phyloP scores from a whole-genome alignment of 164 flowering plant species.

The Umbellularia californica region DNA sequence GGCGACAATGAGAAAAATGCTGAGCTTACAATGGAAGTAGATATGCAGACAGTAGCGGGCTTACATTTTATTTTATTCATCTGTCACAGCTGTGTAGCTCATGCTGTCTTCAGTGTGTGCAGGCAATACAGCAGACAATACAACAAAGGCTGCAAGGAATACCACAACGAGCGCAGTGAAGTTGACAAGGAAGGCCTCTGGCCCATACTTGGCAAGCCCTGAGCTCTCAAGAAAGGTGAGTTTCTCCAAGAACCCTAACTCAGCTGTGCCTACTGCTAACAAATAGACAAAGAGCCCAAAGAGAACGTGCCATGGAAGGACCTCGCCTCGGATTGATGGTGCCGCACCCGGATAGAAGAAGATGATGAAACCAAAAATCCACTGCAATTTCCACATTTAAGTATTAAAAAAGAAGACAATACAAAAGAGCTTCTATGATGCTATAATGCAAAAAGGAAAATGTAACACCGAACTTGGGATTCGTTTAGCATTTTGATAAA shows the following conservation, averaged over 20 bases:
- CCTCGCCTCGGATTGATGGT: slow-evolving; percentile 29
- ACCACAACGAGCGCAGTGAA: slow-evolving; percentile 68
- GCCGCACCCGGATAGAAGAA: slow-evolving; percentile 86
- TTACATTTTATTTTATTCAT: neutral
- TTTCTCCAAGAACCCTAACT: slow-evolving; percentile 81
- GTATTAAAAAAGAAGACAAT: too few relatives aligned
- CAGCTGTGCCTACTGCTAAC: slow-evolving; percentile 58
- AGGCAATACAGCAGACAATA: slow-evolving; percentile 37
- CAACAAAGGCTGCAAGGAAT: slow-evolving; percentile 57
- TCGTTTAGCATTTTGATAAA: too few relatives aligned
- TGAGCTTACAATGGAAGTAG: too few relatives aligned
- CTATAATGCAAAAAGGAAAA: too few relatives aligned
- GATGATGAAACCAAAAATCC: slow-evolving; percentile 67
- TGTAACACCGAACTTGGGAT: too few relatives aligned
- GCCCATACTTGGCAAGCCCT: slow-evolving; percentile 66
- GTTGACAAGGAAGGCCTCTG: slow-evolving; percentile 85
- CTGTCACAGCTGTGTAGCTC: slow-evolving; percentile 51
- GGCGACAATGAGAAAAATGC: too few relatives aligned
- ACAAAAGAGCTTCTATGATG: too few relatives aligned
- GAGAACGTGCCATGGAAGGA: slow-evolving; percentile 80
- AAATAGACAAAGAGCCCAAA: slow-evolving; percentile 62
- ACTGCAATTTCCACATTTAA: slow-evolving; percentile 36
- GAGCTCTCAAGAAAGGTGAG: slow-evolving; percentile 80
- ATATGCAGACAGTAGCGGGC: too few relatives aligned
- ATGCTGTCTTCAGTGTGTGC: slow-evolving; percentile 24